Evolutionary conservation across 345 rosid genomes (phyloP), one percentile per base, ranked within the genome.

Genomic region (Raphanus raphanistrum): DNA sequence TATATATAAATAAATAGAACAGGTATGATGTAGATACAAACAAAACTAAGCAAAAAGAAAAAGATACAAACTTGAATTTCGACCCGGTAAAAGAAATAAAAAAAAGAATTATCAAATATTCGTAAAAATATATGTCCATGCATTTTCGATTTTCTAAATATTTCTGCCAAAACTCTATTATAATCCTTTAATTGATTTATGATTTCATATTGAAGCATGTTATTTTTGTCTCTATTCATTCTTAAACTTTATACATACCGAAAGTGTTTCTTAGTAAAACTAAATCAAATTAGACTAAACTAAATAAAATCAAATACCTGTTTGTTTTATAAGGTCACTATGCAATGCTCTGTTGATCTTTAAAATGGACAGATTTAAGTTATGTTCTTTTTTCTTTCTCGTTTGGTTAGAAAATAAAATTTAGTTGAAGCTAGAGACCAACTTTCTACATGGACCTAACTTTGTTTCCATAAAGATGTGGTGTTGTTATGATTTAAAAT

Each of bases 381-480:
- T 66, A 26, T 27, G 63, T 58, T 26, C 12, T 33, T 15, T 63
- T 35, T 8, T 55, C 41, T 35, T n/a, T 59, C 68, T 11, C 7
- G 15, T 43, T 67, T 45, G 57, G 71, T 48, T 48, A 36, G 60
- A 68, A 67, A 8, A 10, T n/a, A n/a, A 43, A 61, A 29, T 43
- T 33, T 61, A 76, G 75, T 62, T 15, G 45, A 35, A 62, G 35
- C 12, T 29, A 69, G 69, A 33, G 63, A 58, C 64, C 74, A 69
- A 68, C 63, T 76, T 76, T 76, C n/a, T 68, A 68, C 54, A 68
- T 61, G 52, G 74, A 76, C 80, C 74, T 68, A 62, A 69, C 74
- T 76, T 48, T 76, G 78, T 69, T 76, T 69, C 55, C 54, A 17
- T 60, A 69, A 45, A 60, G 4, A 69, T 76, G 52, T 48, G 61